Base-by-base conservation (phyloP, 2,329 filamentous ascomycete genomes). In the Aspergillus uvarum region DNA sequence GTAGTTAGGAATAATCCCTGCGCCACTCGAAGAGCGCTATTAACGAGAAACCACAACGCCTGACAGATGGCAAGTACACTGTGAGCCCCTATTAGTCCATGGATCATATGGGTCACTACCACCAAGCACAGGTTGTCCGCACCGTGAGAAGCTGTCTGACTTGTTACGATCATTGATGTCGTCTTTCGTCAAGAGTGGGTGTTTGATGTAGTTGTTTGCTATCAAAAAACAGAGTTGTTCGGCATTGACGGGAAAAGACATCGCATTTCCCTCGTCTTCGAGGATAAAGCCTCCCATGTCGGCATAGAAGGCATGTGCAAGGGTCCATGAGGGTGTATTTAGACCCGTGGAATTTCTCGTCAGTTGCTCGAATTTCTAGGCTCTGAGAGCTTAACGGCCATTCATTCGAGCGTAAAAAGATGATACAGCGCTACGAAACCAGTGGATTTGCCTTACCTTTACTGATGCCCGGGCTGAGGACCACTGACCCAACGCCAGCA, bases 401-500 rank as follows among this genome's bases (percentile, higher is more conserved):
- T 35, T 12, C 32, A 35, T 16, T 4, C 32, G 32, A 35, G 12
- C 10, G 10, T 35, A 11, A 3, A 35, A 14, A 35, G 6, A 6
- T 11, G 10, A 10, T 35, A 7, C 32, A 35, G 32, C 32, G 12
- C 10, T 35, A 26, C 32, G 12, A 14, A 35, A 11, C 10, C 10
- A 35, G 32, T 14, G 32, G 32, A 6, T 38, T 6, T 14, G 14
- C 32, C 22, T 10, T 11, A 54, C 51, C 32, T 54, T 29, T 6
- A 54, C 51, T 16, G 51, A 54, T 24, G 35, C 51, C 16, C 51
- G 51, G 21, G 51, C 35, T 5, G 51, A 54, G 21, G 51, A 47
- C 51, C 51, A 54, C 35, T 54, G 51, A 5, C 51, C 51, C 21
- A 54, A 22, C 11, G 51, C 51, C 32, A 54, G 21, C 51, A 54